These are phyloP conservation scores for Zymoseptoria tritici DNA, from an alignment of 2,329 filamentous ascomycete species.

Conservation along the genomic window DNA sequence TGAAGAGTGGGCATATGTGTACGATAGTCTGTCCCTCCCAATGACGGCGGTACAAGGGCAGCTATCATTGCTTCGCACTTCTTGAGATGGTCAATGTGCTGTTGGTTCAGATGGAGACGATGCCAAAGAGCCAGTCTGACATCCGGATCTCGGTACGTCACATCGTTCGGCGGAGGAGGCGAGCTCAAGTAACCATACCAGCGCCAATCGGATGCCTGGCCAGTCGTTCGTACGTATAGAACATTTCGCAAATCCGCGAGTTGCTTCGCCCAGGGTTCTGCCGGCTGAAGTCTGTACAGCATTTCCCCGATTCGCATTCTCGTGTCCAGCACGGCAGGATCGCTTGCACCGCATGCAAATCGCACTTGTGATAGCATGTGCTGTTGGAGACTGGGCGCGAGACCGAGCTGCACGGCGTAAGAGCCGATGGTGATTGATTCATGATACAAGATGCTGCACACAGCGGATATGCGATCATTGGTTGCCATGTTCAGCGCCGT, in stretches of 20 bases:
- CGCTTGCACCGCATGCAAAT: neutral
- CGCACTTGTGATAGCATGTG: neutral
- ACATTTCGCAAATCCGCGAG: neutral
- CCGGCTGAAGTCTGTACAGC: no score
- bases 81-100: conserved; percentile 1
- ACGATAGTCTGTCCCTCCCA: no score
- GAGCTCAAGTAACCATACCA: neutral
- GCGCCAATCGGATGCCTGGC: neutral
- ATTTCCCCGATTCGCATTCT: no score
- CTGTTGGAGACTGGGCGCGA: neutral
- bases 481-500: no score
- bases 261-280: no score
- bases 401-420: neutral
- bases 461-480: neutral
- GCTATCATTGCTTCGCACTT: neutral
- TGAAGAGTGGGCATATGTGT: no score
- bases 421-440: neutral
- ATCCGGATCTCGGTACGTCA: neutral
- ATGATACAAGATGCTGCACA: neutral
- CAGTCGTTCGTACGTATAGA: neutral
- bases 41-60: no score
- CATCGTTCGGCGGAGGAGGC: neutral
- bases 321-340: neutral
- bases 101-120: neutral
- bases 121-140: neutral